Percentiles rank a stretch among this genome's conserved stretches.
Conservation (phyloP, 2,329 filamentous ascomycete genomes). For the Colletotrichum falcatum region DNA sequence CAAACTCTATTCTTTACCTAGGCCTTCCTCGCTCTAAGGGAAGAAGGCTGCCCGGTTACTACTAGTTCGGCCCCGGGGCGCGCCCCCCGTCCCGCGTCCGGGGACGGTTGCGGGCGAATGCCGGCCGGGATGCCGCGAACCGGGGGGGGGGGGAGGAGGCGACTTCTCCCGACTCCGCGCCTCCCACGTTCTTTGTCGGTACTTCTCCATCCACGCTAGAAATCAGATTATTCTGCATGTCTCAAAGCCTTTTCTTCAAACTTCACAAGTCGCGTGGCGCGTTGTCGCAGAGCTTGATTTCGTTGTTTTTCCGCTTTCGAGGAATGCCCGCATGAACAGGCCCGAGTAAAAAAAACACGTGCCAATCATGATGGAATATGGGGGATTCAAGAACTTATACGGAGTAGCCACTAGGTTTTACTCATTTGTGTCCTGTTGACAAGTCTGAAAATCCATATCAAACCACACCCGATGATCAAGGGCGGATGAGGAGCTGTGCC, state of each 20-base stretch:
- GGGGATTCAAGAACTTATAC: no score
- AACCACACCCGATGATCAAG: background rate
- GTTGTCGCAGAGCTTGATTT: background rate
- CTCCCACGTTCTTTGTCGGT: background rate
- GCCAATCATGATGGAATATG: no score
- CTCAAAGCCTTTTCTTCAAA: background rate
- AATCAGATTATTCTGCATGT: background rate
- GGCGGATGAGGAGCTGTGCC: background rate
- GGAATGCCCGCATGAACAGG: background rate
- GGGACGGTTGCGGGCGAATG: no score
- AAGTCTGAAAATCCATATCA: no score
- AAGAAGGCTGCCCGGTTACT: background rate
- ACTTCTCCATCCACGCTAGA: background rate
- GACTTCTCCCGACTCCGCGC: no score
- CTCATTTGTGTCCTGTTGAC: no score
- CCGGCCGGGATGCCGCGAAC: no score
- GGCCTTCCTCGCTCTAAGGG: background rate
- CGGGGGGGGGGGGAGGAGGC: no score
- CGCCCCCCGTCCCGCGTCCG: no score
- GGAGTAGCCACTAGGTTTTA: no score
- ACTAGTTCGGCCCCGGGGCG: no score
- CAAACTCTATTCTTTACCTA: background rate
- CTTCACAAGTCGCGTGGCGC: background rate
- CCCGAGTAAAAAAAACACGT: no score
- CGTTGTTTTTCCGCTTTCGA: background rate